Base-by-base conservation (phyloP, 495 filamentous ascomycete species). In the Daldinia concentrica region DNA sequence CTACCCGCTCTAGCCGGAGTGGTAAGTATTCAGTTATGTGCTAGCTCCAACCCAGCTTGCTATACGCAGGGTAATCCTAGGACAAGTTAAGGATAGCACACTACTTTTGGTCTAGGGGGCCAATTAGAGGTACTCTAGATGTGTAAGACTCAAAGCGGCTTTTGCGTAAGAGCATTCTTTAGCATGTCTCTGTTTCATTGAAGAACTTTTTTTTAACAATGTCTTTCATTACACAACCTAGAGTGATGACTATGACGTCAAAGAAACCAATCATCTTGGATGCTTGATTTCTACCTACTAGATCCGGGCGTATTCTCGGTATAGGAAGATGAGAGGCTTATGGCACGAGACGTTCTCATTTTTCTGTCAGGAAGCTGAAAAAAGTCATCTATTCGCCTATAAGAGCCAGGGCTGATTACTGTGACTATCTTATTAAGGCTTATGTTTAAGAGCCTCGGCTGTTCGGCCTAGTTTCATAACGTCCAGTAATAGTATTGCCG, bases 401-500 rank as follows among this genome's bases (percentile, higher is more conserved):
- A 34, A 34, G 6, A 55, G 14, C 30, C 4, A 6, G 17, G 7
- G 8, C 27, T 34, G 7, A 36, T 11, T 34, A 34, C 15, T 24
- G 45, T 34, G 50, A 22, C 57, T 54, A 48, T 19, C 50, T 17
- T 8, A 7, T 36, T 36, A 36, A 14, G 34, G 12, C 34, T 36
- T 36, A 36, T 36, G n/a, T 36, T 14, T 36, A 36, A 36, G 12
- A 36, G 5, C n/a, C 51, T 54, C 59, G 48, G 61, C 34, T 63
- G 61, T 11, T 39, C 41, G 39, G 64, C 24, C 14, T 37, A 9
- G 29, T 26, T 51, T n/a, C 26, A 54, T 30, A 30, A 48, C 32
- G 6, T 34, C 65, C 70, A 65, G 65, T 69, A 45, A 58, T 2
- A 54, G 3, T 2, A 69, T 55, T 66, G 65, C 70, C 65, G 65